phyloP scores from a whole-genome alignment of 768 basidiomycete species.

The Tulasnella sp. region DNA sequence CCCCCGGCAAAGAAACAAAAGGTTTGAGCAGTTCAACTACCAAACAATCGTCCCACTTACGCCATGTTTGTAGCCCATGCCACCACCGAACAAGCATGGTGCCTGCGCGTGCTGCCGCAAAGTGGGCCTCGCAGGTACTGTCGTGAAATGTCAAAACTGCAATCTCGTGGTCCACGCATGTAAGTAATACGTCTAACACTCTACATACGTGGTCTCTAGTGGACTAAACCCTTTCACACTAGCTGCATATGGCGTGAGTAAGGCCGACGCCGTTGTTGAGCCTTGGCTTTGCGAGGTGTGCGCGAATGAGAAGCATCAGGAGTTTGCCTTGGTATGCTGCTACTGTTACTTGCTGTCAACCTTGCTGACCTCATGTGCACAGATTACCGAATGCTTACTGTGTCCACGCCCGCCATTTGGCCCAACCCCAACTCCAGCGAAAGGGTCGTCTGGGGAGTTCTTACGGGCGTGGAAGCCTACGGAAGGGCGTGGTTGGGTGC shows the following conservation, averaged over 20 bases:
- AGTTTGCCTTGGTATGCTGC: conserved; percentile 68
- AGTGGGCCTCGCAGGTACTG: conserved; percentile 69
- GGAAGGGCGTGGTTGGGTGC: conserved; percentile 90
- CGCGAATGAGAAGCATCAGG: conserved; percentile 73
- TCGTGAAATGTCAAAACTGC: conserved; percentile 79
- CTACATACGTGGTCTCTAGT: background rate
- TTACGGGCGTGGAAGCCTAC: conserved; percentile 82
- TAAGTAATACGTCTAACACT: conserved; percentile 38
- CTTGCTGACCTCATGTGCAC: conserved; percentile 12
- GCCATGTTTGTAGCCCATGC: conserved; percentile 20
- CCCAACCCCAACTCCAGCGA: conserved; percentile 8
- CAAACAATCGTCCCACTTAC: background rate
- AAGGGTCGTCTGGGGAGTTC: conserved; percentile 40
- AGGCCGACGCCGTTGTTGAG: conserved; percentile 51
- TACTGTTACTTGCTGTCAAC: conserved; percentile 21
- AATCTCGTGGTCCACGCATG: conserved; percentile 77
- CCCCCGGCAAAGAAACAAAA: conserved; percentile 62
- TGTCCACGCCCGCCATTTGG: conserved; percentile 55
- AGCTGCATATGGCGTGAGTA: conserved; percentile 67
- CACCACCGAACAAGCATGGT: conserved; percentile 36
- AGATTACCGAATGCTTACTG: conserved; percentile 82
- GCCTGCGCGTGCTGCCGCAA: conserved; percentile 73
- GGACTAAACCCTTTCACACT: conserved; percentile 17
- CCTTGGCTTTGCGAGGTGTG: conserved; percentile 87
- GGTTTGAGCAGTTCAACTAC: conserved; percentile 37